Evolutionary conservation across 805 yeast species (phyloP).

Genomic region (Phaffomyces opuntiae): DNA sequence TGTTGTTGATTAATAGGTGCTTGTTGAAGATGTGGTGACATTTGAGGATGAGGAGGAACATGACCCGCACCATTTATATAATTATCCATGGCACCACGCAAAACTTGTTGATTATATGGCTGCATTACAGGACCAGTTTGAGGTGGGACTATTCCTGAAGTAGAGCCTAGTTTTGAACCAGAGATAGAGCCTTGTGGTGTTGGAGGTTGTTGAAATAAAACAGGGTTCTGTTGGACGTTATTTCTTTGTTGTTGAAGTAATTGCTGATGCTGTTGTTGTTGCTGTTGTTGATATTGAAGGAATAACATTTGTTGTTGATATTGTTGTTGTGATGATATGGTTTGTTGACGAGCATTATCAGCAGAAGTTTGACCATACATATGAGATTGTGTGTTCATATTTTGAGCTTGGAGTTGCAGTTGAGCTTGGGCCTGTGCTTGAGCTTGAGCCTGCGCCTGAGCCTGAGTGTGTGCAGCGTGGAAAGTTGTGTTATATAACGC

Average conservation of each 20-base stretch:
- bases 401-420: constrained; percentile 12
- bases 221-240: not conserved
- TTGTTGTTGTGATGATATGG: constrained; percentile 28
- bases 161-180: too few species aligned
- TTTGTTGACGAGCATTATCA: constrained; percentile 9
- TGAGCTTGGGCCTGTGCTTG: constrained; percentile 13
- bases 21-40: constrained; percentile 7
- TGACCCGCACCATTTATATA: constrained; percentile 1
- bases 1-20: constrained; percentile 5
- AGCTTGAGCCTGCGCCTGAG: constrained; percentile 23
- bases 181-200: not conserved
- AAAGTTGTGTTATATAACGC: constrained; percentile 37
- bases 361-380: constrained; percentile 17
- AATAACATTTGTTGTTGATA: constrained; percentile 9
- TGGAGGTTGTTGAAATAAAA: constrained; percentile 1
- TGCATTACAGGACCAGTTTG: not conserved
- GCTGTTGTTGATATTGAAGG: constrained; percentile 8
- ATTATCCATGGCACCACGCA: not conserved
- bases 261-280: constrained; percentile 22
- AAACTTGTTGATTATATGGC: not conserved
- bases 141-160: not conserved
- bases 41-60: constrained; percentile 1
- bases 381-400: constrained; percentile 5
- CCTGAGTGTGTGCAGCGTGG: constrained; percentile 40
- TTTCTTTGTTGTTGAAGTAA: constrained; percentile 4